Evolutionary conservation across 2,329 filamentous ascomycete genomes (phyloP), one percentile per base, ranked within the genome.

Genomic region (Teratosphaeria pseudoeucalypti): DNA sequence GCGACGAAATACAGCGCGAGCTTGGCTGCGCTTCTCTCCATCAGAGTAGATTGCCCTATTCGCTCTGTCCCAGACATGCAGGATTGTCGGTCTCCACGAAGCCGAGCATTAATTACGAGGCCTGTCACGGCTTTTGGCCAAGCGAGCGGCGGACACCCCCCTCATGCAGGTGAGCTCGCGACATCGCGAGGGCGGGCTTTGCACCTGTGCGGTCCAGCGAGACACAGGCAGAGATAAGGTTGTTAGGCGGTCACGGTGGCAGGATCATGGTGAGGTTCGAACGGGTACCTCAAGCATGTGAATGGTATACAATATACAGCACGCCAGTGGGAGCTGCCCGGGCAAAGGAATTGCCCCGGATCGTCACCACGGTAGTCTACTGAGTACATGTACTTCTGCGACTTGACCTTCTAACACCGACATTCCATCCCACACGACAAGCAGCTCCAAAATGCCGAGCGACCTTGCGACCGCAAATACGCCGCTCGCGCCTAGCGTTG

Each of bases 401-500:
- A 6, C 19, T 49, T 27, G 2, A 55, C 14, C 52, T 37, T 26
- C 23, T 23, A 47, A 16, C 9, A 12, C 55, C 19, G n/a, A 56
- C n/a, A 52, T 16, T 52, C 19, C 52, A 16, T n/a, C 43, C 49
- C 6, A 49, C 43, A 49, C 43, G 9, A 49, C n/a, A 10, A 6
- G 29, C 43, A 23, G 43, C 43, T n/a, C n/a, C 16, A 4, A 19
- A 6, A 49, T 49, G 43, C 27, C 37, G 29, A 54, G 58, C 60
- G 62, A 62, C 43, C 34, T 55, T 39, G 29, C 64, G 55, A 65
- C 66, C 7, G 32, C 60, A 16, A 70, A 70, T 64, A 72, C 72
- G n/a, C 72, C 79, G 12, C 82, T 86, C 59, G 90, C 92, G 23
- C 92, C 94, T 16, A 95, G 91, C 16, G 91, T 97, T 63, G 92